Conservation (phyloP, 2,329 filamentous ascomycete species). For the Erysiphe pulchra region DNA sequence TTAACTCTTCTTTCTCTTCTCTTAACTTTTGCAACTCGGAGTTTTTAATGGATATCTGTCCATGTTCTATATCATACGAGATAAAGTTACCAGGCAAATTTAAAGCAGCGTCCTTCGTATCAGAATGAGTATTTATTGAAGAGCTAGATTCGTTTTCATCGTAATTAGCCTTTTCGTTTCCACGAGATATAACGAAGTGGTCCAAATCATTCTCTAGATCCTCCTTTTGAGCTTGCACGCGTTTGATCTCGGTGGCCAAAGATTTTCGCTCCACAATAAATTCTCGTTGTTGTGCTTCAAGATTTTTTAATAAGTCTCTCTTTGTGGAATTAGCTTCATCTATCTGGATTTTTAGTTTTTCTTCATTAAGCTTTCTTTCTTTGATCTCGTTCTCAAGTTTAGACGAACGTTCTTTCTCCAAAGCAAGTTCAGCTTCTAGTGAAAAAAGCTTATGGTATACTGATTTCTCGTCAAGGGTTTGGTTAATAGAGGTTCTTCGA, state of each 20-base stretch:
- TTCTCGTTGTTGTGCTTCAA: constrained; percentile 75
- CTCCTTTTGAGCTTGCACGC: constrained; percentile 52
- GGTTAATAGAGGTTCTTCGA: constrained; percentile 32
- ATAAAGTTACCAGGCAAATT: constrained; percentile 34
- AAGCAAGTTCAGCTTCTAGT: constrained; percentile 54
- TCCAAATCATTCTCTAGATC: constrained; percentile 86
- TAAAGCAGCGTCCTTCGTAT: constrained; percentile 30
- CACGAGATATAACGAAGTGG: constrained; percentile 53
- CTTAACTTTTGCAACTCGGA: constrained; percentile 24
- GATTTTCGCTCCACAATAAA: constrained; percentile 66
- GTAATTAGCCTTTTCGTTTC: constrained; percentile 49
- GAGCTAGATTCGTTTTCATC: background rate
- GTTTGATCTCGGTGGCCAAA: constrained; percentile 55
- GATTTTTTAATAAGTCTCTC: constrained; percentile 77
- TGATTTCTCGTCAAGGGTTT: constrained; percentile 31
- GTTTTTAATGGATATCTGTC: constrained; percentile 27
- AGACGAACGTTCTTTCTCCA: constrained; percentile 42
- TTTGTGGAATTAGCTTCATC: constrained; percentile 82
- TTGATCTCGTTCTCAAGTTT: constrained; percentile 45
- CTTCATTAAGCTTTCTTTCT: constrained; percentile 27
- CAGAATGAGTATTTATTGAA: constrained; percentile 1
- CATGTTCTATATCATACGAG: constrained; percentile 22
- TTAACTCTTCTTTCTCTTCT: constrained; percentile 26
- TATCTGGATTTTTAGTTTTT: constrained; percentile 39
- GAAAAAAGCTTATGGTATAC: constrained; percentile 33